Evolutionary conservation across 257 asterid genomes (phyloP).

Genomic region (Thymus mandschuricus): DNA sequence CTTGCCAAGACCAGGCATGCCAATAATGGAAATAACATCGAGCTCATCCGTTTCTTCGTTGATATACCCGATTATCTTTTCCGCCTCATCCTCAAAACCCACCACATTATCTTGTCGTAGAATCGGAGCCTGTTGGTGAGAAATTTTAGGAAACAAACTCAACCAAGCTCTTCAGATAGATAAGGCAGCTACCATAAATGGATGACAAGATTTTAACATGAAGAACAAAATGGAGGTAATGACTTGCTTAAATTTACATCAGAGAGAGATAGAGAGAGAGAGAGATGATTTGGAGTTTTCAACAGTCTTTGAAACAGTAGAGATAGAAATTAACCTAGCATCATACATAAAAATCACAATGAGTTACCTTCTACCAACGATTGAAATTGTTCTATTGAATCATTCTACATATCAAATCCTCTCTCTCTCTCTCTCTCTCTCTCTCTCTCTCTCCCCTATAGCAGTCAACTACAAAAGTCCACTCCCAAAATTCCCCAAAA

Average conservation of each 20-base stretch:
- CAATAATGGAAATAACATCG: conserved; percentile 43
- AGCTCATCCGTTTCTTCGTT: conserved; percentile 30
- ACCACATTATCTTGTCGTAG: conserved; percentile 43
- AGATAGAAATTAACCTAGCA: neutral
- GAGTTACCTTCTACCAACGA: neutral
- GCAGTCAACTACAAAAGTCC: neutral
- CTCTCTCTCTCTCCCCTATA: no score
- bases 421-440: no score
- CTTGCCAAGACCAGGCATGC: conserved; percentile 58
- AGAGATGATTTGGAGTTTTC: neutral
- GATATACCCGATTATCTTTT: conserved; percentile 34
- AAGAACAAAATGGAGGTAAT: neutral
- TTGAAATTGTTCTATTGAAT: neutral
- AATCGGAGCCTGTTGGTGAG: conserved; percentile 34
- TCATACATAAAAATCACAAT: neutral
- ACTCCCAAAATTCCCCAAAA: neutral
- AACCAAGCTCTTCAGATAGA: neutral
- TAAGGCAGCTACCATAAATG: neutral
- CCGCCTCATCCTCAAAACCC: conserved; percentile 52
- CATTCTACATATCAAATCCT: neutral
- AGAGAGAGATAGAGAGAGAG: no score
- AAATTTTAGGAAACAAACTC: neutral
- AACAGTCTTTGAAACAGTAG: neutral
- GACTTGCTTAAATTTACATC: neutral
- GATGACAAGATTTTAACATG: neutral